Evolutionary conservation across 306 rosid species (phyloP).

Genomic region (Dryas alaskensis): DNA sequence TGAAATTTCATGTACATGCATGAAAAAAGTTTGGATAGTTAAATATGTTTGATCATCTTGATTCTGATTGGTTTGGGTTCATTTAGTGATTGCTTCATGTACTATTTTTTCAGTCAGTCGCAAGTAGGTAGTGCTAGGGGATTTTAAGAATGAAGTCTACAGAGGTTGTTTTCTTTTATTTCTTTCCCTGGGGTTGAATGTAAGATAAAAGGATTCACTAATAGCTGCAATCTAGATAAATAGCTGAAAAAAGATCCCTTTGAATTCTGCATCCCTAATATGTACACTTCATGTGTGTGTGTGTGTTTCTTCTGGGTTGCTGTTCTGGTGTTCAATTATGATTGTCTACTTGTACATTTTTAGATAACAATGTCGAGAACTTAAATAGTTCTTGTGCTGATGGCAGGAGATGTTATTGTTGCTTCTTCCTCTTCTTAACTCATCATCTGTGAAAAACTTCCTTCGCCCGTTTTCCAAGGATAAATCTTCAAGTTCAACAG

Average conservation of each 20-base stretch:
- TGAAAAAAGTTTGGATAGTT: not conserved
- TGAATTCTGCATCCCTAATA: not conserved
- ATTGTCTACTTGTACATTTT: not conserved
- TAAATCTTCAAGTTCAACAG: constrained; percentile 70
- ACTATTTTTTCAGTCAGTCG: not conserved
- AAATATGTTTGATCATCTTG: not conserved
- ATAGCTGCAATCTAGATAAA: too few relatives aligned
- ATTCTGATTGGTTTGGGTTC: not conserved
- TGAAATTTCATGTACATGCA: not conserved
- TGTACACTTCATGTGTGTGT: not conserved
- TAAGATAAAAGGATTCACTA: not conserved
- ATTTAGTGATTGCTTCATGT: not conserved
- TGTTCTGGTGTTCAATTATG: not conserved
- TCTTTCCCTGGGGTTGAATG: not conserved
- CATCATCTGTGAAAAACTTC: constrained; percentile 76
- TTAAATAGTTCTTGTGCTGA: constrained; percentile 30
- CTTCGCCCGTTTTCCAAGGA: constrained; percentile 83
- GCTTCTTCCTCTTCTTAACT: constrained; percentile 96
- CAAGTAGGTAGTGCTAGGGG: not conserved
- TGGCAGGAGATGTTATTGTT: constrained; percentile 94
- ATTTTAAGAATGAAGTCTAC: not conserved
- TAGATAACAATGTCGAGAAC: not conserved
- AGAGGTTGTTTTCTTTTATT: not conserved
- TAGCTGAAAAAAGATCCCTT: too few relatives aligned
- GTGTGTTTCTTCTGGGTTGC: not conserved